These are phyloP conservation scores for Nigrospora oryzae DNA, from an alignment of 2,329 filamentous ascomycete genomes.

Conservation along the genomic window DNA sequence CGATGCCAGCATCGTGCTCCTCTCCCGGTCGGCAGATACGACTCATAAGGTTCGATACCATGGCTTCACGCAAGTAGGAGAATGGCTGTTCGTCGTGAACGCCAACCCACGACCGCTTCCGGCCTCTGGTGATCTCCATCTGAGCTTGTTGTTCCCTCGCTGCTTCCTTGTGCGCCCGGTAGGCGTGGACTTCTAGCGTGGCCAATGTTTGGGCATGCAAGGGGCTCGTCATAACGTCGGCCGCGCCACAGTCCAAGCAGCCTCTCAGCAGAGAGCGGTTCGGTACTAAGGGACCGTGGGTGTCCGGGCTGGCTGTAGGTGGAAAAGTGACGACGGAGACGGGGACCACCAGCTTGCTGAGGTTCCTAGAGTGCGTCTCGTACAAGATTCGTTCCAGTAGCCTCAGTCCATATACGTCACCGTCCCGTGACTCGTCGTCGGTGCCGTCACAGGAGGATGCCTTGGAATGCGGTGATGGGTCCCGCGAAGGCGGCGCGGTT, in stretches of 20 bases:
- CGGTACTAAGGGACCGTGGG: slow-evolving; percentile 12
- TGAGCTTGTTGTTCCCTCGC: slow-evolving; percentile 64
- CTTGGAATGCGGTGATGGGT: slow-evolving; percentile 35
- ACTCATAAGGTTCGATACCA: slow-evolving; percentile 87
- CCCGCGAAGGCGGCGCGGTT: slow-evolving; percentile 24
- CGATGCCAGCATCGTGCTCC: slow-evolving; percentile 53
- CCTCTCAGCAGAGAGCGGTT: slow-evolving; percentile 48
- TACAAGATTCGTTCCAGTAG: slow-evolving; percentile 49
- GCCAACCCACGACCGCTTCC: slow-evolving; percentile 89
- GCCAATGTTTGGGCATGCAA: slow-evolving; percentile 66
- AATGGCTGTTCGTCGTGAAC: slow-evolving; percentile 79
- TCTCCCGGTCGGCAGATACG: slow-evolving; percentile 67
- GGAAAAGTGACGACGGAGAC: slow-evolving; percentile 42
- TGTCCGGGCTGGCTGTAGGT: neutral
- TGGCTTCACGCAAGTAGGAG: slow-evolving; percentile 81
- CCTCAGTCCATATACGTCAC: slow-evolving; percentile 45
- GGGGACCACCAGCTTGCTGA: slow-evolving; percentile 48
- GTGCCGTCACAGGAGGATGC: slow-evolving; percentile 21
- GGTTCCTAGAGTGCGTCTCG: slow-evolving; percentile 46
- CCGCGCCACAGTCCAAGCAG: slow-evolving; percentile 78
- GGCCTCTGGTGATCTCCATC: slow-evolving; percentile 61
- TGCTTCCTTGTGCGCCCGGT: slow-evolving; percentile 71
- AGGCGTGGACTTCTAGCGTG: slow-evolving; percentile 73
- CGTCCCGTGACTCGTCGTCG: slow-evolving; percentile 33
- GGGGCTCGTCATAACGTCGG: slow-evolving; percentile 78